Conservation (phyloP, 768 basidiomycete genomes). For the Leccinum arenicola region DNA sequence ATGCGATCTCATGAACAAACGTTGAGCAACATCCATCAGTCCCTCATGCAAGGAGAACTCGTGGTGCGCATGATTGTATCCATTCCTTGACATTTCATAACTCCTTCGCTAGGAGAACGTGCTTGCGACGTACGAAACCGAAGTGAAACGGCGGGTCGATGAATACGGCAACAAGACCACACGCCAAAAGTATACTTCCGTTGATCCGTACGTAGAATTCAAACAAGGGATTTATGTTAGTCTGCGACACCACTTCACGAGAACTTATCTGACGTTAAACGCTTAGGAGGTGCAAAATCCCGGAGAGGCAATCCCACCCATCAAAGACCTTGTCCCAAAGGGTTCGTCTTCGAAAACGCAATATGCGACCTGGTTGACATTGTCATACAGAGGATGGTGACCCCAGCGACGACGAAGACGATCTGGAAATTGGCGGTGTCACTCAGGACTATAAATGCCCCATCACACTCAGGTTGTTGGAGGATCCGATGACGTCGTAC, state of each 20-base stretch:
- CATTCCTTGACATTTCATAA: not conserved
- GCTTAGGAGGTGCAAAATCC: slow-evolving; percentile 65
- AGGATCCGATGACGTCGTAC: slow-evolving; percentile 81
- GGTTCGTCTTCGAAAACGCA: slow-evolving; percentile 40
- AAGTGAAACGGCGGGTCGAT: slow-evolving; percentile 40
- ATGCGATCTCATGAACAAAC: slow-evolving; percentile 54
- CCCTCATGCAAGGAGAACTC: slow-evolving; percentile 51
- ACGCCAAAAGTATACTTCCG: slow-evolving; percentile 76
- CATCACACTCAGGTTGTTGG: slow-evolving; percentile 62
- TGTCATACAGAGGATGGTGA: slow-evolving; percentile 65
- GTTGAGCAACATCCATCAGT: slow-evolving; percentile 55
- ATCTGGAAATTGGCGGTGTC: slow-evolving; percentile 83
- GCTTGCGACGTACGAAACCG: slow-evolving; percentile 47
- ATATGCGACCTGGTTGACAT: not conserved
- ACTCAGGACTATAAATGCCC: slow-evolving; percentile 86
- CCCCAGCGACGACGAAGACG: slow-evolving; percentile 81
- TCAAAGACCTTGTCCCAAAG: slow-evolving; percentile 67
- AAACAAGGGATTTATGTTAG: slow-evolving; percentile 66
- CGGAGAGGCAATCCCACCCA: slow-evolving; percentile 69
- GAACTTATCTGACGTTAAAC: slow-evolving; percentile 7
- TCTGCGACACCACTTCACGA: slow-evolving; percentile 7
- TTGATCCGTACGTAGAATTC: slow-evolving; percentile 57
- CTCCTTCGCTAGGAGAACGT: slow-evolving; percentile 45
- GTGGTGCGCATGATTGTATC: slow-evolving; percentile 45
- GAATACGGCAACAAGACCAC: slow-evolving; percentile 60